A percentile compares a stretch with the other conserved stretches of the same genome.
Conservation (phyloP, 805 yeast genomes). For the Metschnikowia hibisci region DNA sequence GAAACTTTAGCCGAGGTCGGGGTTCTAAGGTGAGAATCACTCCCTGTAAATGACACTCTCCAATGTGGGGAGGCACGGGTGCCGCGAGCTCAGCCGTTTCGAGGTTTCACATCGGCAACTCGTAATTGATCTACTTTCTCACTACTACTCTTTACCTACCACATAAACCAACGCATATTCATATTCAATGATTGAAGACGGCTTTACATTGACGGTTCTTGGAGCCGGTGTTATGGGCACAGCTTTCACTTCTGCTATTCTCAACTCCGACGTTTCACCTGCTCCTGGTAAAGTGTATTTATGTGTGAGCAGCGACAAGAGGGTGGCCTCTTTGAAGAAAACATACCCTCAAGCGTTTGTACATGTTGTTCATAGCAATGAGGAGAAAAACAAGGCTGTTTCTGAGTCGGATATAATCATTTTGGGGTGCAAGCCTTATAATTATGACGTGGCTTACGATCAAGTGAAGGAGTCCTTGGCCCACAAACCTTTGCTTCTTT, state of each 20-base stretch:
- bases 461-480: constrained; percentile 44
- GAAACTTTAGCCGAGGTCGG: neutral
- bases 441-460: constrained; percentile 59
- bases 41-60: neutral
- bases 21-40: neutral
- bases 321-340: constrained; percentile 42
- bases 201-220: constrained; percentile 64
- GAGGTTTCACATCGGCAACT: neutral
- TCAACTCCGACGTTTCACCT: constrained; percentile 45
- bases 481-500: constrained; percentile 60
- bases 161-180: neutral
- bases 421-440: constrained; percentile 85
- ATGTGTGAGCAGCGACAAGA: constrained; percentile 57
- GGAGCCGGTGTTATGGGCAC: constrained; percentile 98
- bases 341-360: constrained; percentile 42
- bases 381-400: constrained; percentile 56
- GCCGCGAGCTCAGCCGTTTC: neutral
- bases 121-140: no score
- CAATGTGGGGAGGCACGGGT: constrained; percentile 2
- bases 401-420: constrained; percentile 63
- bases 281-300: constrained; percentile 73
- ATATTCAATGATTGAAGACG: constrained; percentile 8
- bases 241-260: constrained; percentile 79
- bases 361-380: constrained; percentile 42
- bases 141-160: no score